Evolutionary conservation across 202 grass and related monocot genomes (phyloP).

Genomic region (Digitaria exilis): DNA sequence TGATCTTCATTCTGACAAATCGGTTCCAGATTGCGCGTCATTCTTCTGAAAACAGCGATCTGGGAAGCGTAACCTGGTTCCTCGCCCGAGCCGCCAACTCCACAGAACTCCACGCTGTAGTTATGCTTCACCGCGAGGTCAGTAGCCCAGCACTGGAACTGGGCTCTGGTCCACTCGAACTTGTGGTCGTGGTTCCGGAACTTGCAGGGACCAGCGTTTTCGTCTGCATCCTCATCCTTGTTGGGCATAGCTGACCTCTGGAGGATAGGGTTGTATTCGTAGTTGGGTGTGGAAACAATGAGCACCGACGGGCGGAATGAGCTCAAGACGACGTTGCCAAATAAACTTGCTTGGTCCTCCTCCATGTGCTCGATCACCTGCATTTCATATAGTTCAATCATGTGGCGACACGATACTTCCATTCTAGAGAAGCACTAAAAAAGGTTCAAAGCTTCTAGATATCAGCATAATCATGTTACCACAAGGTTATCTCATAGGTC

Average conservation of each 20-base stretch:
- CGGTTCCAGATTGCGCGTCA: not conserved
- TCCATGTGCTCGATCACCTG: constrained; percentile 94
- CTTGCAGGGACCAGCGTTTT: constrained; percentile 71
- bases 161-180: constrained; percentile 89
- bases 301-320: constrained; percentile 66
- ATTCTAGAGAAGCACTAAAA: not conserved
- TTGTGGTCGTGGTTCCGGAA: constrained; percentile 95
- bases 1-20: constrained; percentile 3
- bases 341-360: constrained; percentile 77
- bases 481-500: not conserved
- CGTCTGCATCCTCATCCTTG: constrained; percentile 57
- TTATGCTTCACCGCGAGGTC: constrained; percentile 58
- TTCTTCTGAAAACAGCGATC: constrained; percentile 86
- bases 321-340: constrained; percentile 69
- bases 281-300: constrained; percentile 87
- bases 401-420: not conserved
- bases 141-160: constrained; percentile 85
- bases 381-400: constrained; percentile 32
- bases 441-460: not conserved
- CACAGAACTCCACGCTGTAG: constrained; percentile 77
- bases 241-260: constrained; percentile 66
- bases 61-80: constrained; percentile 94
- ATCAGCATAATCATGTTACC: not conserved
- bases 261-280: constrained; percentile 91
- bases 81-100: constrained; percentile 73